phyloP scores from a whole-genome alignment of 306 rosid genomes.

The Lablab purpureus region DNA sequence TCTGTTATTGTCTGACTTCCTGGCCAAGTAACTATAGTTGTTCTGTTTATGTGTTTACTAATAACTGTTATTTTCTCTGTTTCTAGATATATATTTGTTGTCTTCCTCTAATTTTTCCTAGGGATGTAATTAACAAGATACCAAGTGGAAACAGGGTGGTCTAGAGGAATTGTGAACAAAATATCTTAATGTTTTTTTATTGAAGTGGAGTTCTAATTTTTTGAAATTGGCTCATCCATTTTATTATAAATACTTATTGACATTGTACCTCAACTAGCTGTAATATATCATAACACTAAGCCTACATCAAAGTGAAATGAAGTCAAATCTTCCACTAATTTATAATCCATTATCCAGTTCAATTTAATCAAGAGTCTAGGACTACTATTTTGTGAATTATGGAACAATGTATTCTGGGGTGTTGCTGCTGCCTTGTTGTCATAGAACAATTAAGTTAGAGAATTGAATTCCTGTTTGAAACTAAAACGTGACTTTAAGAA shows the following conservation, averaged over 20 bases:
- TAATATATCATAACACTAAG: neutral
- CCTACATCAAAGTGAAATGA: neutral
- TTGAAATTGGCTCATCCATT: neutral
- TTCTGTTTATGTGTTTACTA: neutral
- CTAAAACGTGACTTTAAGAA: constrained; percentile 6
- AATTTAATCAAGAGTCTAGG: constrained; percentile 13
- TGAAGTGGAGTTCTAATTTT: constrained; percentile 8
- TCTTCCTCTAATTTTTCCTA: neutral
- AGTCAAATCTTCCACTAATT: neutral
- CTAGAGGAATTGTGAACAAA: constrained; percentile 7
- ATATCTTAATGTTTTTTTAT: constrained; percentile 9
- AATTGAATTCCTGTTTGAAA: neutral
- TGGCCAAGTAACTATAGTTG: neutral
- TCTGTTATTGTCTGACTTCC: neutral
- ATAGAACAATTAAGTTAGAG: neutral
- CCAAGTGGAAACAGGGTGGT: constrained; percentile 13
- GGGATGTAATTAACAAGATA: constrained; percentile 1
- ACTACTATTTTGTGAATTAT: constrained; percentile 2
- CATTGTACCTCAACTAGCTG: neutral
- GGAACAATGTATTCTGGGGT: neutral
- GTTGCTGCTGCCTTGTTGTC: constrained; percentile 29
- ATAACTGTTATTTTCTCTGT: neutral
- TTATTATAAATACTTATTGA: neutral
- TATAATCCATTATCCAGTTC: constrained; percentile 8
- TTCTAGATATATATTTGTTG: constrained; percentile 2